Conservation (phyloP, 2,329 filamentous ascomycete genomes). For the Aspergillus chevalieri region DNA sequence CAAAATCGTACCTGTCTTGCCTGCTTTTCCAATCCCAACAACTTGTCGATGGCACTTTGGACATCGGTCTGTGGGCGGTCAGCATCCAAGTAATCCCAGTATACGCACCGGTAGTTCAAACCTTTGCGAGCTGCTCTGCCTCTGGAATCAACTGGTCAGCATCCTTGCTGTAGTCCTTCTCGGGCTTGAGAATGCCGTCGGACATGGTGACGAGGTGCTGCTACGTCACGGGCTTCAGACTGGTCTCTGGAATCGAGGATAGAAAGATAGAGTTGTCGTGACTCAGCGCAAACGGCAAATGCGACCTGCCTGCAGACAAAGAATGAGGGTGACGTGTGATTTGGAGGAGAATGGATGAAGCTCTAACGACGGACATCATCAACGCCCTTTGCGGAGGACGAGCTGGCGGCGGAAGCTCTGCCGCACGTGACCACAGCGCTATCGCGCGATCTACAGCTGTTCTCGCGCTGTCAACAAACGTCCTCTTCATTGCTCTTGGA, state of each 20-base stretch:
- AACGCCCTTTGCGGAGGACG: conserved; percentile 12
- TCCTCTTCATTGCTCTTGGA: background rate
- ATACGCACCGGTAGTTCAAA: conserved; percentile 34
- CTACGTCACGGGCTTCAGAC: conserved; percentile 8
- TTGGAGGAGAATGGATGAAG: conserved; percentile 7
- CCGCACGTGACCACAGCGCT: conserved; percentile 20
- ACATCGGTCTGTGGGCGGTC: conserved; percentile 53
- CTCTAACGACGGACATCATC: background rate
- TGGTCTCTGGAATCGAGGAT: conserved; percentile 1
- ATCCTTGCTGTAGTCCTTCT: conserved; percentile 98
- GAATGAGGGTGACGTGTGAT: conserved; percentile 1
- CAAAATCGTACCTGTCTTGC: conserved; percentile 69
- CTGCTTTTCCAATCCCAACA: conserved; percentile 88
- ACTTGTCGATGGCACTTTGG: conserved; percentile 86
- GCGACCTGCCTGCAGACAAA: background rate
- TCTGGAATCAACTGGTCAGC: conserved; percentile 87
- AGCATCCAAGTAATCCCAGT: conserved; percentile 7
- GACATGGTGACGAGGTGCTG: conserved; percentile 58
- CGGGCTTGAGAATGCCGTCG: conserved; percentile 77
- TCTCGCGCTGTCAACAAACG: background rate
- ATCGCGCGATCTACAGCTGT: background rate
- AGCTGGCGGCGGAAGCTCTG: conserved; percentile 24
- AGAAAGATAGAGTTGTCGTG: background rate
- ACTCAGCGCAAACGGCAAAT: background rate
- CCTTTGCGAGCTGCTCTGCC: conserved; percentile 82